Evolutionary conservation across 768 basidiomycete species (phyloP).

Genomic region (Rhodocollybia butyracea): DNA sequence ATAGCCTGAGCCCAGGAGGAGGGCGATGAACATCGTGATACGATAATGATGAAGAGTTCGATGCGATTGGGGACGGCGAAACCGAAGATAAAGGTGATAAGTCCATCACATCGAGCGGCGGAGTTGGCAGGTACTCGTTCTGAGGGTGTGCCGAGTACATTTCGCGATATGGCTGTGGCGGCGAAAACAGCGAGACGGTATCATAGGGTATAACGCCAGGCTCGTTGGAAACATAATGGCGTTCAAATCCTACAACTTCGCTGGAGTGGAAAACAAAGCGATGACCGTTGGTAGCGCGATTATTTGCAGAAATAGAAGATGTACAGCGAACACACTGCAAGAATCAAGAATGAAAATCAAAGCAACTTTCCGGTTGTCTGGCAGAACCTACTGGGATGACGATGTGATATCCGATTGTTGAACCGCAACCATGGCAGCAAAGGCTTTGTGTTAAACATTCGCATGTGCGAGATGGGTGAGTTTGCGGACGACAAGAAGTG

Average conservation of each 20-base stretch:
- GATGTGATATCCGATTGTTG: constrained; percentile 75
- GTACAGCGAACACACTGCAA: constrained; percentile 67
- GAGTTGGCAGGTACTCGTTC: constrained; percentile 19
- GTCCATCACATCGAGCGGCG: constrained; percentile 20
- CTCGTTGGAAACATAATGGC: constrained; percentile 62
- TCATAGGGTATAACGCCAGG: constrained; percentile 55
- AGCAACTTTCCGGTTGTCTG: background rate
- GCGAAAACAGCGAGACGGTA: constrained; percentile 15
- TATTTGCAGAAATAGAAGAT: constrained; percentile 60
- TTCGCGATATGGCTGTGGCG: constrained; percentile 12
- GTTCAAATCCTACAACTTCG: constrained; percentile 61
- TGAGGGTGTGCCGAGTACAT: constrained; percentile 1
- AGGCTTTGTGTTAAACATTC: constrained; percentile 83
- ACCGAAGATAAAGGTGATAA: constrained; percentile 17
- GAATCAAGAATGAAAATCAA: constrained; percentile 5
- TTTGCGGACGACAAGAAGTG: constrained; percentile 32
- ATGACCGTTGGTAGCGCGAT: constrained; percentile 79
- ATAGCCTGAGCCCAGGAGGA: constrained; percentile 18
- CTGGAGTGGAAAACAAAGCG: constrained; percentile 83
- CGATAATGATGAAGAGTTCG: background rate
- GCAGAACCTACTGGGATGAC: constrained; percentile 55
- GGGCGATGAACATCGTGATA: constrained; percentile 7
- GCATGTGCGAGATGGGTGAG: constrained; percentile 55
- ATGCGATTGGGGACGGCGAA: constrained; percentile 19
- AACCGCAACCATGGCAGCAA: constrained; percentile 78